Conservation (phyloP, 257 asterid species). For the Coffea canephora region DNA sequence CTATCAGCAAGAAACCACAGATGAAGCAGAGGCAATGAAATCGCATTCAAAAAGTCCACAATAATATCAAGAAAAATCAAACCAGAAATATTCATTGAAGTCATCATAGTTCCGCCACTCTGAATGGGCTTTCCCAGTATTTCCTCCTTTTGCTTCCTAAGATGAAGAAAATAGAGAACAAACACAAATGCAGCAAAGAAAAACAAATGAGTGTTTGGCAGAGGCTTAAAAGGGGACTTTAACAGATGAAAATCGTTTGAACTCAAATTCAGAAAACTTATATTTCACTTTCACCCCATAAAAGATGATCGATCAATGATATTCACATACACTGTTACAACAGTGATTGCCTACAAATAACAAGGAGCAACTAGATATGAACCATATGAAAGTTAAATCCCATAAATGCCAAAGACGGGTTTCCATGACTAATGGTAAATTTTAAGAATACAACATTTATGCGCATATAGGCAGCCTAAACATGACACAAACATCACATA, state of each 20-base stretch:
- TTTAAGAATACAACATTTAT: background rate
- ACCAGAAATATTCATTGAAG: slow-evolving; percentile 97
- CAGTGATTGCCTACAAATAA: background rate
- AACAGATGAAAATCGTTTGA: background rate
- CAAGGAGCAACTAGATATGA: background rate
- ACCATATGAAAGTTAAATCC: background rate
- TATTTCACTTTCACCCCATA: background rate
- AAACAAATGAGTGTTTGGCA: background rate
- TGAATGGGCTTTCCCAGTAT: slow-evolving; percentile 91
- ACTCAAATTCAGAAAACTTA: background rate
- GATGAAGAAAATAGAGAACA: slow-evolving; percentile 10
- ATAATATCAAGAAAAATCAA: slow-evolving; percentile 4
- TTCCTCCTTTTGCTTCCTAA: slow-evolving; percentile 76
- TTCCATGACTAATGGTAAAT: background rate
- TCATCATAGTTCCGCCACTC: slow-evolving; percentile 96
- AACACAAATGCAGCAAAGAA: slow-evolving; percentile 3
- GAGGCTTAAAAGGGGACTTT: background rate
- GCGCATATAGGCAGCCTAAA: background rate
- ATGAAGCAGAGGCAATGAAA: slow-evolving; percentile 5
- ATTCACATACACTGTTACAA: background rate
- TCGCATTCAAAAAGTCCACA: background rate
- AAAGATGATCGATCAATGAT: background rate
- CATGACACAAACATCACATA: background rate
- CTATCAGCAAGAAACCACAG: slow-evolving; percentile 29
- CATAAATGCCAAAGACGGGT: background rate